Percentiles rank a stretch among this genome's conserved stretches.
Conservation (phyloP, 1,139 yeast species). For the Suhomyces guaymorum region DNA sequence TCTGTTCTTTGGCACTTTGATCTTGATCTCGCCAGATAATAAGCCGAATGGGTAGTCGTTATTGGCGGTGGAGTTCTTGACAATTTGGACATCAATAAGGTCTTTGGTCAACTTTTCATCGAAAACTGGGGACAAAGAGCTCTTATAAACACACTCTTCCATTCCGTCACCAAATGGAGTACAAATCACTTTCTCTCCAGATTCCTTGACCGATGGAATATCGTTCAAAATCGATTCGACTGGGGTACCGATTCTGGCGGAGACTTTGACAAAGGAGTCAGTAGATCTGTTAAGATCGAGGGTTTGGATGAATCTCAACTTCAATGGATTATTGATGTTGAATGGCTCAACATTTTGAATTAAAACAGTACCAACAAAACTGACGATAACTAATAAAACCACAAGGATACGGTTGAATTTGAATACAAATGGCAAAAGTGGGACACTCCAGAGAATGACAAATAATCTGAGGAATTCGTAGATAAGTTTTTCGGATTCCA, state of each 20-base stretch:
- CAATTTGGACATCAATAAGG: constrained; percentile 46
- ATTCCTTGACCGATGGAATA: constrained; percentile 60
- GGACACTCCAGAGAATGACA: constrained; percentile 48
- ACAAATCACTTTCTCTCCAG: constrained; percentile 36
- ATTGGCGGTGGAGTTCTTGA: constrained; percentile 49
- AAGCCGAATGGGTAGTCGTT: constrained; percentile 62
- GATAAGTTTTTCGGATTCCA: constrained; percentile 46
- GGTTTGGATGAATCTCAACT: constrained; percentile 64
- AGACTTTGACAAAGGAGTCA: constrained; percentile 45
- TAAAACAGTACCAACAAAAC: constrained; percentile 37
- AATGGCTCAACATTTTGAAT: constrained; percentile 53
- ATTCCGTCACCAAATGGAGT: constrained; percentile 41
- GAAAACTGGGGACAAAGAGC: constrained; percentile 52
- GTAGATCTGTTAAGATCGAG: constrained; percentile 42
- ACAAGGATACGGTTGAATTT: constrained; percentile 60
- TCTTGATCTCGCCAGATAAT: constrained; percentile 59
- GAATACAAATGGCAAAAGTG: constrained; percentile 71
- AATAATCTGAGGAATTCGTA: constrained; percentile 41
- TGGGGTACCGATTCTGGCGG: constrained; percentile 53
- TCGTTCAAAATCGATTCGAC: constrained; percentile 47
- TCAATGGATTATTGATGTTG: constrained; percentile 60
- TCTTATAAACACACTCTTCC: constrained; percentile 54
- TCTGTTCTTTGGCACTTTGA: constrained; percentile 63
- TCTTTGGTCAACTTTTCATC: constrained; percentile 19
- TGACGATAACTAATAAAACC: constrained; percentile 34